phyloP scores from a whole-genome alignment of 2,329 filamentous ascomycete genomes.

The Penicillium hesseltinei region DNA sequence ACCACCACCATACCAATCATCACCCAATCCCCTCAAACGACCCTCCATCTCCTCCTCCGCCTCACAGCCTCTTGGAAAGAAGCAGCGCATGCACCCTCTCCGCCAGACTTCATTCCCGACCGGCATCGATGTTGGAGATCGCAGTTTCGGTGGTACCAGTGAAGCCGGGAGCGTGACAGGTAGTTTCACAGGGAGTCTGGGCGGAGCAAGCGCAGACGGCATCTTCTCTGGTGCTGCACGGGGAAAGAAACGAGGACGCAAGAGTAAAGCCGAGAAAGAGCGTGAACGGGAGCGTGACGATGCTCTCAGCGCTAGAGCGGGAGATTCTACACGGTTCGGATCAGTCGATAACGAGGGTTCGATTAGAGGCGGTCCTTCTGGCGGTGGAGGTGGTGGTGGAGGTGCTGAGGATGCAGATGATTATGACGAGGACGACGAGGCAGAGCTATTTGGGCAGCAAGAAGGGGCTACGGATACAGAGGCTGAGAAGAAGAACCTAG shows the following conservation, averaged over 20 bases:
- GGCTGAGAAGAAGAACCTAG: constrained; percentile 52
- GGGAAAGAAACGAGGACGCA: constrained; percentile 38
- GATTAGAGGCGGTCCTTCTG: constrained; percentile 28
- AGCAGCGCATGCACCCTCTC: constrained; percentile 46
- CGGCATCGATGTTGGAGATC: constrained; percentile 31
- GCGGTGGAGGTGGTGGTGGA: constrained; percentile 38
- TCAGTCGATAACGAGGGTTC: constrained; percentile 37
- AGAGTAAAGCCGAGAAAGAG: constrained; percentile 41
- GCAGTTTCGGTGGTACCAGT: constrained; percentile 33
- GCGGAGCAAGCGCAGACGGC: constrained; percentile 37
- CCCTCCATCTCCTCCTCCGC: constrained; percentile 41
- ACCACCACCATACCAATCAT: constrained; percentile 32
- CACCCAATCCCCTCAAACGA: constrained; percentile 41
- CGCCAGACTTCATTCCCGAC: constrained; percentile 48
- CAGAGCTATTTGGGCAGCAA: constrained; percentile 46
- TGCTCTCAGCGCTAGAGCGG: constrained; percentile 28
- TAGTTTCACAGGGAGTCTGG: constrained; percentile 44
- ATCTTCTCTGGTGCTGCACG: constrained; percentile 30
- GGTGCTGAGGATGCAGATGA: constrained; percentile 50
- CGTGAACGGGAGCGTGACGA: constrained; percentile 35
- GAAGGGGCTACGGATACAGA: constrained; percentile 49
- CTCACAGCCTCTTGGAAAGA: constrained; percentile 33
- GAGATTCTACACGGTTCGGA: constrained; percentile 29
- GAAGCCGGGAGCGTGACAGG: constrained; percentile 44
- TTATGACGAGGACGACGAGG: constrained; percentile 50